Percentiles rank a stretch among this genome's conserved stretches.
Evolutionary conservation across 306 rosid species (phyloP).

Genomic region (Carpinus fangiana): DNA sequence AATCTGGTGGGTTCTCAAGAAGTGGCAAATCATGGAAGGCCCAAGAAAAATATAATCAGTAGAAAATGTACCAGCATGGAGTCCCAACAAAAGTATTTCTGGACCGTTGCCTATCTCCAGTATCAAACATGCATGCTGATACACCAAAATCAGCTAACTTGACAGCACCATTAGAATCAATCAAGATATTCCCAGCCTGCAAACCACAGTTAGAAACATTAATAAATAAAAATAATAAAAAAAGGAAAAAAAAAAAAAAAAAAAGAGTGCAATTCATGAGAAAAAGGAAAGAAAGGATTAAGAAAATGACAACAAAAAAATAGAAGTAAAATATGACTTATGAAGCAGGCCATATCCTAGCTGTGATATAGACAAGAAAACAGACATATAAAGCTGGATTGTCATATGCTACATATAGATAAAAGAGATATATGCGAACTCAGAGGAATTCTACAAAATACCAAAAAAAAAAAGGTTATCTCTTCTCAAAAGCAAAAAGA

Average conservation of each 20-base stretch:
- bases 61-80: conserved; percentile 82
- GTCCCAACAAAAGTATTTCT: conserved; percentile 99
- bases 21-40: conserved; percentile 6
- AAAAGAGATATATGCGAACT: background rate
- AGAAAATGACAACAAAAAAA: background rate
- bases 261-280: conserved; percentile 3
- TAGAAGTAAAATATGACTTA: background rate
- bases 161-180: conserved; percentile 84
- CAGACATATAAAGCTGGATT: background rate
- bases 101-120: conserved; percentile 92
- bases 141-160: conserved; percentile 98
- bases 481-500: conserved; percentile 24
- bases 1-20: conserved; percentile 1
- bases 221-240: conserved; percentile 21
- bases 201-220: conserved; percentile 24
- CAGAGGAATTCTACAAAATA: background rate
- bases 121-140: conserved; percentile 89
- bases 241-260: conserved; percentile 17
- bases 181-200: conserved; percentile 95
- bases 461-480: background rate
- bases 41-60: conserved; percentile 16
- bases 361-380: conserved; percentile 6
- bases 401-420: background rate
- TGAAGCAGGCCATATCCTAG: background rate
- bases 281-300: conserved; percentile 6